phyloP scores from a whole-genome alignment of 768 basidiomycete genomes.

The Lactarius trivialis region DNA sequence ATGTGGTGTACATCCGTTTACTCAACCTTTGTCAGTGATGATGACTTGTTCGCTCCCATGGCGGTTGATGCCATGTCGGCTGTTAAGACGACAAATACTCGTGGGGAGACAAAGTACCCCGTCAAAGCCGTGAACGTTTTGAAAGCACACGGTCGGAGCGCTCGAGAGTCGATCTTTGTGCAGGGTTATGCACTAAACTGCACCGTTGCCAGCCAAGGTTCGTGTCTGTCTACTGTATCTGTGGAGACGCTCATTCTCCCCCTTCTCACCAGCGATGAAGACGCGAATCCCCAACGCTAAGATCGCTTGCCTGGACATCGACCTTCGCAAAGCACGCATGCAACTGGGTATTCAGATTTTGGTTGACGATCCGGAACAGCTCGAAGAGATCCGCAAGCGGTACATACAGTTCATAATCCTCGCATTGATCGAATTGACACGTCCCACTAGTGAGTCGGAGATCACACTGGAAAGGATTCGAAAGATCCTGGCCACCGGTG shows the following conservation, averaged over 20 bases:
- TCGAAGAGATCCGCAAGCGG: slow-evolving; percentile 95
- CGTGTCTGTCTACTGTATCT: slow-evolving; percentile 22
- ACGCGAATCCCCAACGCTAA: slow-evolving; percentile 88
- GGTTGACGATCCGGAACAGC: slow-evolving; percentile 91
- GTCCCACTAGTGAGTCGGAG: slow-evolving; percentile 72
- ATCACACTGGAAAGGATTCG: slow-evolving; percentile 93
- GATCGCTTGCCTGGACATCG: slow-evolving; percentile 98
- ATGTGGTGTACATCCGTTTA: slow-evolving; percentile 8
- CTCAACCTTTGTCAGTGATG: slow-evolving; percentile 55
- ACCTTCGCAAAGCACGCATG: slow-evolving; percentile 94
- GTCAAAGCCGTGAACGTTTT: slow-evolving; percentile 98
- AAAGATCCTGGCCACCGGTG: slow-evolving; percentile 92
- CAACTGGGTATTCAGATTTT: slow-evolving; percentile 96
- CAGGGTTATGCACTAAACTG: slow-evolving; percentile 98
- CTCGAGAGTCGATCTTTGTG: slow-evolving; percentile 90
- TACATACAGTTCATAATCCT: slow-evolving; percentile 30
- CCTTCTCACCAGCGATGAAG: slow-evolving; percentile 75
- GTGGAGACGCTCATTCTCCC: not conserved
- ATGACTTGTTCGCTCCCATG: slow-evolving; percentile 96
- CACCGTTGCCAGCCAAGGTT: slow-evolving; percentile 97
- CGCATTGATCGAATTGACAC: slow-evolving; percentile 4
- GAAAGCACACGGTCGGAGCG: slow-evolving; percentile 95
- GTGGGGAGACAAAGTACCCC: slow-evolving; percentile 97
- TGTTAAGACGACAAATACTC: slow-evolving; percentile 87
- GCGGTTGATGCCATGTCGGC: slow-evolving; percentile 98